Conservation (phyloP, 208 protist genomes). For the Leishmania braziliensis region DNA sequence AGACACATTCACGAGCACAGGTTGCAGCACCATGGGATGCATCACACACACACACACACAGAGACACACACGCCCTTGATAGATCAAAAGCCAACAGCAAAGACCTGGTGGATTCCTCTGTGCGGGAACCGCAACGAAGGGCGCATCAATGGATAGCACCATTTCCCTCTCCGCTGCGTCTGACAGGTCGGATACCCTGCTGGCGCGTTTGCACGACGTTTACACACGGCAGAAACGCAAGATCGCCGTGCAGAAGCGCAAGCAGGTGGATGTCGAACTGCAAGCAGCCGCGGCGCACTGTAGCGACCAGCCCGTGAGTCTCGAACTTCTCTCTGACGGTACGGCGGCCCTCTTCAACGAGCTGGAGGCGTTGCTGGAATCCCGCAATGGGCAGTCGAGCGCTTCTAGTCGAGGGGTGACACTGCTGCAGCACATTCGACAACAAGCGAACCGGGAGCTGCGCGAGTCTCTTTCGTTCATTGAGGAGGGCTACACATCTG, state of each 20-base stretch:
- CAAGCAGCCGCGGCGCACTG: constrained; percentile 42
- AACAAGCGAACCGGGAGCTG: constrained; percentile 64
- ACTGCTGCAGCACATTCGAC: constrained; percentile 64
- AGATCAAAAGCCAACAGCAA: no score
- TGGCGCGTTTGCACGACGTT: constrained; percentile 53
- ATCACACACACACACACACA: background rate
- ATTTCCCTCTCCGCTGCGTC: background rate
- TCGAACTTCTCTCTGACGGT: constrained; percentile 79
- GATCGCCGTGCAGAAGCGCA: constrained; percentile 41
- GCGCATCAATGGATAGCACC: constrained; percentile 1
- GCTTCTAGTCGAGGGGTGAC: constrained; percentile 9
- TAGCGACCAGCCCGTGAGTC: constrained; percentile 47
- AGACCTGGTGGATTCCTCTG: background rate
- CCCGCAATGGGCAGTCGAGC: background rate
- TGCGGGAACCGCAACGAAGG: background rate
- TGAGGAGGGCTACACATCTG: constrained; percentile 79
- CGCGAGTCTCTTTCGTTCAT: constrained; percentile 63
- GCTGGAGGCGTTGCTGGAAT: constrained; percentile 40
- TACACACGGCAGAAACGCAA: constrained; percentile 50
- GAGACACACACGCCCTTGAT: no score
- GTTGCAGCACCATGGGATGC: background rate
- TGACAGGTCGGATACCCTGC: constrained; percentile 17
- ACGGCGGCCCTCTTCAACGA: constrained; percentile 63
- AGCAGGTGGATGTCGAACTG: constrained; percentile 43
- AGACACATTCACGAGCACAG: background rate